phyloP scores from a whole-genome alignment of 768 basidiomycete genomes.

The Russula ochroleuca region DNA sequence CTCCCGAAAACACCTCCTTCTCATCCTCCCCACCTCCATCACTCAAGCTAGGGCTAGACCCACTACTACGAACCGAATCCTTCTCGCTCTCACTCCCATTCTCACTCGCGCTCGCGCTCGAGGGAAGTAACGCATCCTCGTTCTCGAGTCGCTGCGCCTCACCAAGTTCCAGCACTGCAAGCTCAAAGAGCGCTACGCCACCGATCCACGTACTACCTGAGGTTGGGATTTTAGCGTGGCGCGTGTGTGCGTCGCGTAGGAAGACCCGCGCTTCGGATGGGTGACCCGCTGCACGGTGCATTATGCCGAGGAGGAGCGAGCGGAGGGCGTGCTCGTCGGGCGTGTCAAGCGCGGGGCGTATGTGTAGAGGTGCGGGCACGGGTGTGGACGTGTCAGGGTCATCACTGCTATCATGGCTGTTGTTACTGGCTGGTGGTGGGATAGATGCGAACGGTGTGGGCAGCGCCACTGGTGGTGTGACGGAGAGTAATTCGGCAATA shows the following conservation, averaged over 20 bases:
- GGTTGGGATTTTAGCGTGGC: conserved; percentile 35
- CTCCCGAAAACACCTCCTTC: background rate
- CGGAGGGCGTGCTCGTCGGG: conserved; percentile 68
- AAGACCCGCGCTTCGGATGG: conserved; percentile 45
- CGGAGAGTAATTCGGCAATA: conserved; percentile 47
- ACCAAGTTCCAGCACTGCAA: conserved; percentile 65
- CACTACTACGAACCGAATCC: background rate
- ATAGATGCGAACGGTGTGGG: conserved; percentile 26
- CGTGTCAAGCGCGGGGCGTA: conserved; percentile 50
- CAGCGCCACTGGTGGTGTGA: conserved; percentile 46
- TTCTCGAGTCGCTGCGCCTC: conserved; percentile 35
- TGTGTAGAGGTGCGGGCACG: conserved; percentile 2
- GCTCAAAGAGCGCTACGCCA: conserved; percentile 63
- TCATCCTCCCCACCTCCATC: conserved; percentile 1
- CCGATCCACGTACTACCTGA: conserved; percentile 64
- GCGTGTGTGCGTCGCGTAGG: conserved; percentile 48
- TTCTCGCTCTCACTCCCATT: background rate
- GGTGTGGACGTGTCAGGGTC: background rate
- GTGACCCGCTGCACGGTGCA: conserved; percentile 53
- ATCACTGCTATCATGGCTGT: background rate
- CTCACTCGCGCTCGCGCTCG: background rate
- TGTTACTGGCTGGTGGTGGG: conserved; percentile 29
- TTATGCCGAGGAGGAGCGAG: conserved; percentile 62
- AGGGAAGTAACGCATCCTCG: conserved; percentile 1
- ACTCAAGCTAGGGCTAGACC: conserved; percentile 11